Conservation (phyloP, 1,284 basidiomycete genomes). For the Cronartium quercuum region DNA sequence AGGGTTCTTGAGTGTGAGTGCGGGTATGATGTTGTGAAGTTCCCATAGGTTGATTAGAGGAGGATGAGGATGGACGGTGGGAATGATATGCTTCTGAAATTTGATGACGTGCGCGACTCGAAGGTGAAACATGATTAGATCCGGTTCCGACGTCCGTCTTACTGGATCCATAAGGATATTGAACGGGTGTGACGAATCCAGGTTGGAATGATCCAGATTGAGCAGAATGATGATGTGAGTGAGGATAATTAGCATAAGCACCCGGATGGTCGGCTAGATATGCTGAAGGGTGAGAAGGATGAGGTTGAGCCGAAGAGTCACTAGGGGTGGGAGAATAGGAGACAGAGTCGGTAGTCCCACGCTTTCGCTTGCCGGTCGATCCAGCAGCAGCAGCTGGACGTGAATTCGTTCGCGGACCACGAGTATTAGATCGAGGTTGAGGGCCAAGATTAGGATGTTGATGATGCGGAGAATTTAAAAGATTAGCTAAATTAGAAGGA, state of each 20-base stretch:
- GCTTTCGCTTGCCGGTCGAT: constrained; percentile 27
- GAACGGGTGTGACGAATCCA: neutral
- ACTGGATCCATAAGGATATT: neutral
- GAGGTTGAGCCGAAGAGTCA: neutral
- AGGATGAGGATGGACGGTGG: neutral
- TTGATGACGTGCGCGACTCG: neutral
- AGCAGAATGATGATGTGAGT: neutral
- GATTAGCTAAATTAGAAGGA: constrained; percentile 38
- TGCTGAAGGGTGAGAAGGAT: neutral
- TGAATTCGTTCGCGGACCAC: neutral
- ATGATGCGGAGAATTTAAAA: constrained; percentile 34
- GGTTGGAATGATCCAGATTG: neutral
- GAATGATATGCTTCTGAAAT: neutral
- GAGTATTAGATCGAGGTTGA: neutral
- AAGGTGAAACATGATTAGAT: neutral
- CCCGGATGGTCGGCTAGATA: neutral
- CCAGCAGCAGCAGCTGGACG: constrained; percentile 3
- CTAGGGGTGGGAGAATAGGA: neutral
- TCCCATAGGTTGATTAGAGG: neutral
- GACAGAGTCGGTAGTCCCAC: constrained; percentile 8
- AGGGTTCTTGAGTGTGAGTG: neutral
- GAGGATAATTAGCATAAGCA: neutral
- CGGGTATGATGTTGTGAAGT: neutral
- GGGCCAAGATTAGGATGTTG: constrained; percentile 1
- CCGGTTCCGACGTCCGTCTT: neutral